Conservation (phyloP, 2,329 filamentous ascomycete species). For the Fusarium sp. region DNA sequence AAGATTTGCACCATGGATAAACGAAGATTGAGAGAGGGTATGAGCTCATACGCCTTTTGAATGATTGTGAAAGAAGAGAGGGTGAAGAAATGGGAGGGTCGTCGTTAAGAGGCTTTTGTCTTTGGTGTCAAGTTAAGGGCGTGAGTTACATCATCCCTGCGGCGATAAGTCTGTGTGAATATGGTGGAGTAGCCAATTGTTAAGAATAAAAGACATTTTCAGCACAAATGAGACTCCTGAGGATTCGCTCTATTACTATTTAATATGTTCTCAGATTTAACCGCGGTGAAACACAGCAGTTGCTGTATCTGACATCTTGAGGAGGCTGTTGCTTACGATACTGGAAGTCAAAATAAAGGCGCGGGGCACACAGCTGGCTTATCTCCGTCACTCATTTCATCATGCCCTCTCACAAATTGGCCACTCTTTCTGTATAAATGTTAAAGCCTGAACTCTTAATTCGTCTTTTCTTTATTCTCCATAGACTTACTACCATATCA, state of each 20-base stretch:
- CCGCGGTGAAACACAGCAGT: not conserved
- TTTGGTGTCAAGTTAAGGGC: constrained; percentile 32
- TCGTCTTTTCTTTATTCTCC: rapidly evolving
- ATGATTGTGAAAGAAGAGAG: not conserved
- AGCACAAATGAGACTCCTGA: too few relatives aligned
- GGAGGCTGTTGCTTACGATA: not conserved
- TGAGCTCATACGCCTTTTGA: not conserved
- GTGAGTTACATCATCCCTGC: constrained; percentile 20
- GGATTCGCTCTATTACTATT: too few relatives aligned
- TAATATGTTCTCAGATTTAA: too few relatives aligned
- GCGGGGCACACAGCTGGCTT: not conserved
- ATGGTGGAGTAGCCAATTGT: not conserved
- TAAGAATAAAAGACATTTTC: too few relatives aligned
- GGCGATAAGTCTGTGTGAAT: not conserved
- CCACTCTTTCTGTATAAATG: not conserved
- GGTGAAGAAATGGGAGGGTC: rapidly evolving
- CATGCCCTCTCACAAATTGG: not conserved
- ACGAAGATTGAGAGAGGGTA: not conserved
- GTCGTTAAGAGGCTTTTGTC: not conserved
- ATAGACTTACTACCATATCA: too few relatives aligned
- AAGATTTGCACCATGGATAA: not conserved
- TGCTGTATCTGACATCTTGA: not conserved
- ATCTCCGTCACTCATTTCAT: constrained; percentile 3
- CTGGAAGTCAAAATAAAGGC: constrained; percentile 17
- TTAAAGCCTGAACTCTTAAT: too few relatives aligned